A percentile compares a stretch with the other conserved stretches of the same genome.
Evolutionary conservation across 2,329 filamentous ascomycete species (phyloP).

Genomic region (Sporothrix schenckii): DNA sequence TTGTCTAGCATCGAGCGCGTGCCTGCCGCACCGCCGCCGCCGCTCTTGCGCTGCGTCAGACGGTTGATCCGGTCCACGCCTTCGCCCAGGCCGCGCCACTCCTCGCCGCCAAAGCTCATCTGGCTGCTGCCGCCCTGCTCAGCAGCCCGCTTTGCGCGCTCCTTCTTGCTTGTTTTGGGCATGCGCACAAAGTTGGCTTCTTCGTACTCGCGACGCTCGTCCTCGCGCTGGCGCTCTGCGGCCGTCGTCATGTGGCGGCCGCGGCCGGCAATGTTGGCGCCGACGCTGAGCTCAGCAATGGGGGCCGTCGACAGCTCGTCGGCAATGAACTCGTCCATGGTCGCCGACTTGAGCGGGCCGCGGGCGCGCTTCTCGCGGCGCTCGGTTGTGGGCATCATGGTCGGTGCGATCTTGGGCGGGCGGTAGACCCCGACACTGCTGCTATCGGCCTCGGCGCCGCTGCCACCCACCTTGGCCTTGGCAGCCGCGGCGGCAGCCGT

Average conservation of each 20-base stretch:
- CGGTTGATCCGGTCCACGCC: conserved; percentile 84
- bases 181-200: conserved; percentile 89
- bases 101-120: conserved; percentile 84
- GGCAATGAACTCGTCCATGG: conserved; percentile 88
- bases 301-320: conserved; percentile 83
- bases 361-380: conserved; percentile 64
- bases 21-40: conserved; percentile 52
- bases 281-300: conserved; percentile 84
- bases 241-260: conserved; percentile 80
- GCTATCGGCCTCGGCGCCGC: neutral
- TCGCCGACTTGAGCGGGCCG: conserved; percentile 71
- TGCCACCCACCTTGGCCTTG: conserved; percentile 35
- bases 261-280: conserved; percentile 79
- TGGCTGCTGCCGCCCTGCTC: conserved; percentile 54
- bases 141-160: conserved; percentile 66
- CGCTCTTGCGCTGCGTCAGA: conserved; percentile 71
- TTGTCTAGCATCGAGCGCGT: conserved; percentile 71
- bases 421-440: conserved; percentile 70
- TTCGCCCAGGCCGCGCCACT: conserved; percentile 84
- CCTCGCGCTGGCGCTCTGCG: conserved; percentile 74
- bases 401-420: conserved; percentile 85
- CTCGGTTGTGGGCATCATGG: conserved; percentile 74
- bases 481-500: conserved; percentile 2
- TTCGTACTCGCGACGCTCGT: conserved; percentile 82
- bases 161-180: conserved; percentile 86